Percentiles rank a stretch among this genome's conserved stretches.
phyloP scores from a whole-genome alignment of 805 yeast species.

The Huiozyma naganishii region DNA sequence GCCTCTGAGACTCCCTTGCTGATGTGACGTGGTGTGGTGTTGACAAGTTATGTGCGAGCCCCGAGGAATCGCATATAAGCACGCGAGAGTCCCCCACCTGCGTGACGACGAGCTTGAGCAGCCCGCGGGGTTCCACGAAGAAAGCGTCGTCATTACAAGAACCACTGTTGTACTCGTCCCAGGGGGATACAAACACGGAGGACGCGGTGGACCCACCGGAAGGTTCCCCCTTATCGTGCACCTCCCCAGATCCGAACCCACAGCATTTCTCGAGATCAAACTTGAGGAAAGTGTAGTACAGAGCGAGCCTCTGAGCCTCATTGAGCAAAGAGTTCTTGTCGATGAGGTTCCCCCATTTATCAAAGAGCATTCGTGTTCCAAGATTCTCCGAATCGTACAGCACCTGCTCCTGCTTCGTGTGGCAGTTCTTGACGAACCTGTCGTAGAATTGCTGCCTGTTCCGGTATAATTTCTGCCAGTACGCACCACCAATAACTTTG shows the following conservation, averaged over 20 bases:
- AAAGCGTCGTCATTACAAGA: slow-evolving; percentile 18
- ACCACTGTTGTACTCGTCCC: slow-evolving; percentile 3
- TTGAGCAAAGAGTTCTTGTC: slow-evolving; percentile 26
- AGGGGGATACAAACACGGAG: slow-evolving; percentile 38
- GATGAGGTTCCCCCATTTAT: slow-evolving; percentile 27
- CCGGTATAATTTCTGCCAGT: slow-evolving; percentile 72
- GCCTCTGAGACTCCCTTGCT: slow-evolving; percentile 62
- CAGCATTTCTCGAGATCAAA: slow-evolving; percentile 25
- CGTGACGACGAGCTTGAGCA: slow-evolving; percentile 62
- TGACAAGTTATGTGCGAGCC: slow-evolving; percentile 71
- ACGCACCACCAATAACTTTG: slow-evolving; percentile 57
- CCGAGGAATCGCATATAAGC: slow-evolving; percentile 69
- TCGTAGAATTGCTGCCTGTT: slow-evolving; percentile 30
- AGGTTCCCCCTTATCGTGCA: not conserved
- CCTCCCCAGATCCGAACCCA: slow-evolving; percentile 7
- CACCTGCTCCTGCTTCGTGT: slow-evolving; percentile 27
- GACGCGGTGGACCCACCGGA: slow-evolving; percentile 67
- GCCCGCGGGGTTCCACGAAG: slow-evolving; percentile 47
- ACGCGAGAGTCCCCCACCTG: slow-evolving; percentile 93
- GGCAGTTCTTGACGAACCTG: slow-evolving; percentile 25
- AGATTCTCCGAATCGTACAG: slow-evolving; percentile 14
- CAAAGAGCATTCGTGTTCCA: slow-evolving; percentile 28
- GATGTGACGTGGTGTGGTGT: slow-evolving; percentile 81
- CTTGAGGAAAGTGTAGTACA: slow-evolving; percentile 20
- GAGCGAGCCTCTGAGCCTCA: slow-evolving; percentile 23